phyloP scores from a whole-genome alignment of 2,329 filamentous ascomycete species.

The Cladosporium sphaerospermum region DNA sequence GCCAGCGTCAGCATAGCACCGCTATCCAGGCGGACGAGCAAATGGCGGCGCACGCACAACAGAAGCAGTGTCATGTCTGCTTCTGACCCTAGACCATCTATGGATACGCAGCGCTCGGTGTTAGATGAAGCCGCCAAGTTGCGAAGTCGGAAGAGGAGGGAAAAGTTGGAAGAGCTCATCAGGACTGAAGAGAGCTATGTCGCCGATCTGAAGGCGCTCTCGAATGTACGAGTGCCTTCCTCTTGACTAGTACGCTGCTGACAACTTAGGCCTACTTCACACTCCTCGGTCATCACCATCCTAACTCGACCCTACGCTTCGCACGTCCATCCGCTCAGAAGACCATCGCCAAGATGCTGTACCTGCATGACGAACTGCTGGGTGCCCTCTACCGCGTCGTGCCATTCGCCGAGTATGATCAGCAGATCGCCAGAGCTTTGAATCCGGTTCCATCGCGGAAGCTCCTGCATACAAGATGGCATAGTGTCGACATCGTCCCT shows the following conservation, averaged over 20 bases:
- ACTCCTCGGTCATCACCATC: conserved; percentile 25
- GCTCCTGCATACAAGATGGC: conserved; percentile 42
- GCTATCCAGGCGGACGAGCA: conserved; percentile 50
- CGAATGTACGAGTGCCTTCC: conserved; percentile 56
- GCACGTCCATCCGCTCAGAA: conserved; percentile 25
- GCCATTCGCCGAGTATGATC: conserved; percentile 54
- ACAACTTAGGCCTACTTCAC: conserved; percentile 39
- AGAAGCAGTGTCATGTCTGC: conserved; percentile 53
- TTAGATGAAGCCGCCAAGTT: conserved; percentile 65
- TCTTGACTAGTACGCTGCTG: background rate
- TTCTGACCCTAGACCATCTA: conserved; percentile 59
- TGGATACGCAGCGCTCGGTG: conserved; percentile 48
- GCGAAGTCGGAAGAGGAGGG: conserved; percentile 67
- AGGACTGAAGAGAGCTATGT: conserved; percentile 84
- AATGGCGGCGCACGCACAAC: conserved; percentile 55
- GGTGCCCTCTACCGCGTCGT: conserved; percentile 64
- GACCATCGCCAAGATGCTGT: conserved; percentile 60
- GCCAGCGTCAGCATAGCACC: conserved; percentile 64
- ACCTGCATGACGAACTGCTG: conserved; percentile 77
- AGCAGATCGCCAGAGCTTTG: conserved; percentile 19
- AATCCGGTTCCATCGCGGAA: conserved; percentile 16
- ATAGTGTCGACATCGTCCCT: conserved; percentile 42
- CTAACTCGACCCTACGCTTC: conserved; percentile 20
- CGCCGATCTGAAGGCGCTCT: conserved; percentile 76
- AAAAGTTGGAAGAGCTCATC: conserved; percentile 78